Percentiles rank a stretch among this genome's conserved stretches.
Conservation (phyloP, 176 grass and related monocot genomes). For the Olyra latifolia region DNA sequence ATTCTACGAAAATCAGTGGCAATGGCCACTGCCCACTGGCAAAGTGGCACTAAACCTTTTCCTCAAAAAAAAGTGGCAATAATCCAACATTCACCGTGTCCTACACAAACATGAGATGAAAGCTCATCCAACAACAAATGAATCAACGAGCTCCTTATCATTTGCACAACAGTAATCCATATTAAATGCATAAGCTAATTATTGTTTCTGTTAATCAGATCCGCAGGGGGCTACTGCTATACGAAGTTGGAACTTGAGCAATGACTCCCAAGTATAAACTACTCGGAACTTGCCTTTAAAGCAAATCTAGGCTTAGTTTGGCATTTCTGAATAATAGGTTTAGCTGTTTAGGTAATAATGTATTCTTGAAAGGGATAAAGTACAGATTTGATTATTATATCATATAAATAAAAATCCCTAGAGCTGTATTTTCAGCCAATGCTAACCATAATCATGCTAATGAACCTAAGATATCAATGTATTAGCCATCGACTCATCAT, state of each 20-base stretch:
- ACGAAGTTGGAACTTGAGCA: neutral
- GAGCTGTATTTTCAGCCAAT: neutral
- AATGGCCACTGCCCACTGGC: too few relatives aligned
- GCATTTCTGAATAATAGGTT: neutral
- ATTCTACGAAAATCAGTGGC: neutral
- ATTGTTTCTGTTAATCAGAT: neutral
- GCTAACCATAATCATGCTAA: neutral
- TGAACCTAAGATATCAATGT: conserved; percentile 16
- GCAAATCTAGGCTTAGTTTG: neutral
- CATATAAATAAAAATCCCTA: neutral
- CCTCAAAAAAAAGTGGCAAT: neutral
- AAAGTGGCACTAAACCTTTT: too few relatives aligned
- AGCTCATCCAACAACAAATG: neutral
- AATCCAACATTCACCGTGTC: conserved; percentile 13
- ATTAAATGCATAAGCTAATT: conserved; percentile 5
- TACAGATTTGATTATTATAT: conserved; percentile 14
- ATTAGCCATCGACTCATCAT: conserved; percentile 5
- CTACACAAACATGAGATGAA: conserved; percentile 13
- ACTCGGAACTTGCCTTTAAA: neutral
- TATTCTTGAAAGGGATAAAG: neutral
- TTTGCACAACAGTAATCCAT: neutral
- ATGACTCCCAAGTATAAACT: neutral
- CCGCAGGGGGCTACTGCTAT: neutral
- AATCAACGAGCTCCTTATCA: neutral
- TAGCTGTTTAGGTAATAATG: conserved; percentile 3